Evolutionary conservation across 305 asterid species (phyloP).

Genomic region (Striga hermonthica): DNA sequence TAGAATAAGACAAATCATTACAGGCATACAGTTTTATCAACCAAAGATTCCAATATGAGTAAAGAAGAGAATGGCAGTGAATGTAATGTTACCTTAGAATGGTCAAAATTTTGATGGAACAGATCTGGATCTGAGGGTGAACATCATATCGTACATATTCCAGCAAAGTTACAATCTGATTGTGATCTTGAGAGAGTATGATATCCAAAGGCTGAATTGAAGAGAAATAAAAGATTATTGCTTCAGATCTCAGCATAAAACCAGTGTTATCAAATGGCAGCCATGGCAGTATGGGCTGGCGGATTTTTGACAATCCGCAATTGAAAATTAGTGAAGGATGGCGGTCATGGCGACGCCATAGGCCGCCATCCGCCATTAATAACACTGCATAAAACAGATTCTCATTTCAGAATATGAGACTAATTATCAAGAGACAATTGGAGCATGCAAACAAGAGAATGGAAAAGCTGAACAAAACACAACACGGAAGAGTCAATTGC

Average conservation of each 20-base stretch:
- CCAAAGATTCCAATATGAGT: conserved; percentile 25
- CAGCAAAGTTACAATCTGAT: conserved; percentile 72
- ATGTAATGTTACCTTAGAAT: conserved; percentile 59
- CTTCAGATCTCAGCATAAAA: conserved; percentile 13
- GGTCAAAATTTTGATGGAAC: conserved; percentile 83
- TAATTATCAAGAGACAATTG: conserved; percentile 2
- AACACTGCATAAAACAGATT: background rate
- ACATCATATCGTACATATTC: conserved; percentile 93
- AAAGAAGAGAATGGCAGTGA: conserved; percentile 24
- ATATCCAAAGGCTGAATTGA: conserved; percentile 91
- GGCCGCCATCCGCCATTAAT: no score
- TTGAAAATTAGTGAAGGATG: no score
- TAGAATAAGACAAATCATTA: conserved; percentile 26
- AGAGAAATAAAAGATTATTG: conserved; percentile 29
- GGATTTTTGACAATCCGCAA: no score
- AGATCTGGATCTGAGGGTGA: conserved; percentile 74
- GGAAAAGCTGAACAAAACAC: conserved; percentile 4
- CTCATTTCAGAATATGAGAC: no score
- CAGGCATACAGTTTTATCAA: conserved; percentile 26
- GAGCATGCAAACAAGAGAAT: conserved; percentile 1
- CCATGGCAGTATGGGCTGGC: background rate
- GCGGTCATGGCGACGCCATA: no score
- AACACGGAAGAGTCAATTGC: conserved; percentile 11
- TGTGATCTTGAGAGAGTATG: conserved; percentile 87
- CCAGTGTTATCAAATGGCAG: no score